Evolutionary conservation across 2,329 filamentous ascomycete genomes (phyloP), one percentile per base, ranked within the genome.

Genomic region (Alternaria viburni): DNA sequence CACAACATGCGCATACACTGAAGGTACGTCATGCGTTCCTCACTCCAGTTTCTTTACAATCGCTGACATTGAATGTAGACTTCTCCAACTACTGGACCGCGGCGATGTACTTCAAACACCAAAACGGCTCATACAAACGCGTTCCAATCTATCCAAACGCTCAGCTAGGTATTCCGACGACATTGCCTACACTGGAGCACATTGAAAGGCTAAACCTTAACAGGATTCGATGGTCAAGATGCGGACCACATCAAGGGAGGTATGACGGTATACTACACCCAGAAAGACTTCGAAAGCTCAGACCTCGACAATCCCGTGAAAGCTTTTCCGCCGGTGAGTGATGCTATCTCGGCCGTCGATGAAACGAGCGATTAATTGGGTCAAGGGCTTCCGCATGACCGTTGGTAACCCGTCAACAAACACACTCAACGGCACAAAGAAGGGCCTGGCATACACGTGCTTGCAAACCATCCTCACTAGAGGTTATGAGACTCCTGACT

Each of bases 211-310:
- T 50, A 13, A 50, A 41, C 7, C 32, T 36, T 19, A 3, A 8
- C 11, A 57, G 55, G 26, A 19, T 57, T 19, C 32, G 28, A 57
- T 25, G 55, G 55, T 47, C 44, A 49, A 15, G 12, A 57, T 26
- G 55, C 55, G 7, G 41, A 69, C 17, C 69, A 71, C 10, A 74
- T 76, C 55, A 75, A 73, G 45, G 73, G 73, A 45, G 74, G 74
- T 11, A 75, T 76, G 74, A 77, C 74, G 8, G 65, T 77, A 51
- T 77, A 77, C 59, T 75, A 76, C 47, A 74, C 70, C 0, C 73
- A 77, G 66, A 63, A 76, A 49, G 76, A 77, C 56, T 81, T 82
- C 69, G 78, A 74, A 67, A 57, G 26, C 26, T 78, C 75, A 19
- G 75, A 77, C 32, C 71, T 72, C n/a, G 74, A 73, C 45, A 59